Evolutionary conservation across 116 monocot species (phyloP), one percentile per base, ranked within the genome.

Genomic region (Iris pallida): DNA sequence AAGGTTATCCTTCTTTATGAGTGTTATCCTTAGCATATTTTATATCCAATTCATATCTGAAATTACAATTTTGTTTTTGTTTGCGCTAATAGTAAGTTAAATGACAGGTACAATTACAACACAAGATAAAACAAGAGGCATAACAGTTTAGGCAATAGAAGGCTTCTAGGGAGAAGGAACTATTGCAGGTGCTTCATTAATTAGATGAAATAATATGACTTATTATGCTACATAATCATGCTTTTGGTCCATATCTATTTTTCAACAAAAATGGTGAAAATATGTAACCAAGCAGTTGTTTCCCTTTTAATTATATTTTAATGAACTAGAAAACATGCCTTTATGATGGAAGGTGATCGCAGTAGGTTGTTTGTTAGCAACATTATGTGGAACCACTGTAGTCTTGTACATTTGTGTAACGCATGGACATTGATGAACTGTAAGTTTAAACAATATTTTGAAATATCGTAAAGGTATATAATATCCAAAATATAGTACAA

Each of bases 121-220:
- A 98, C 70, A 98, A 90, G 80, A 98, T 98, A 64, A 93, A 93
- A 65, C 90, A 98, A 76, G 98, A 93, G 65, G 87, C 88, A 2
- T 93, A 98, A 73, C 93, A 90, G 61, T 98, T 98, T 70, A 79
- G 93, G 44, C 90, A 82, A 30, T 98, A 93, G 98, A 98, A 98
- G 72, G 90, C 90, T 72, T 80, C 90, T 68, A 90, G 93, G 45
- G 98, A 98, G 66, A 98, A 98, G 64, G 98, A 98, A 74, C 84
- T 98, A 19, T 69, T 93, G 44, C 98, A 93, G 90, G 98, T 98
- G 62, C 57, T 20, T 55, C 20, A 5, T 18, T 14, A 58, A 6
- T 65, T 64, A 44, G 43, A 61, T 47, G 16, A 47, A 47, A 47
- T 47, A 63, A 58, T 44, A 5, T 10, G 45, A 46, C 4, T 8